A percentile compares a stretch with the other conserved stretches of the same genome.
phyloP scores from a whole-genome alignment of 768 basidiomycete genomes.

The Russula compacta region DNA sequence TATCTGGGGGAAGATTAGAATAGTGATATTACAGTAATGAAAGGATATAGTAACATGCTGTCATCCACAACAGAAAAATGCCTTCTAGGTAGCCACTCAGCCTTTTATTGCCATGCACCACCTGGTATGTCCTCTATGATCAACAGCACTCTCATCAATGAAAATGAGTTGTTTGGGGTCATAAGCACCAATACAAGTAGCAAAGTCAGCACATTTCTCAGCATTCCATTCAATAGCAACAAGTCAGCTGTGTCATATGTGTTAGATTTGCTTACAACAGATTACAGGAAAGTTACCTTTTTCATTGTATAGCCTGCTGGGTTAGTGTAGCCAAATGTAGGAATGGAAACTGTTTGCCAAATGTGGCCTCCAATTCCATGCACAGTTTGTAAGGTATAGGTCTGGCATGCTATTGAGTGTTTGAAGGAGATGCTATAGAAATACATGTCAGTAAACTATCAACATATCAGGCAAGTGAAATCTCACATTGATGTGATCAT shows the following conservation, averaged over 20 bases:
- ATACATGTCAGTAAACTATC: too few relatives aligned
- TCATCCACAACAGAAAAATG: neutral
- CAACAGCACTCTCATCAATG: neutral
- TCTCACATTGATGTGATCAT: too few relatives aligned
- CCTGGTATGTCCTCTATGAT: neutral
- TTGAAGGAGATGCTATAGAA: neutral
- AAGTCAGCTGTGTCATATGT: neutral
- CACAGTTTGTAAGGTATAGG: too few relatives aligned
- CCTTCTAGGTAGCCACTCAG: neutral
- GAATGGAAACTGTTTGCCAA: too few relatives aligned
- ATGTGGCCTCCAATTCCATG: too few relatives aligned
- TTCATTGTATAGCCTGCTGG: too few relatives aligned
- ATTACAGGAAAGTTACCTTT: neutral
- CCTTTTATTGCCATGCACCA: neutral
- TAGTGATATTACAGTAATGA: too few relatives aligned
- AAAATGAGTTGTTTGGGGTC: neutral
- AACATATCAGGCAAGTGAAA: too few relatives aligned
- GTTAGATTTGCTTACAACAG: neutral
- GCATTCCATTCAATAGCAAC: neutral
- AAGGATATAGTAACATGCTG: neutral
- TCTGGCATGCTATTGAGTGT: too few relatives aligned
- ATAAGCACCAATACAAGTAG: neutral
- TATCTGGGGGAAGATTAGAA: neutral
- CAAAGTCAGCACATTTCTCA: neutral
- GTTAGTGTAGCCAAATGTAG: too few relatives aligned